These are phyloP conservation scores for Talaromyces sp. DNA, from an alignment of 2,329 filamentous ascomycete species.

Conservation along the genomic window DNA sequence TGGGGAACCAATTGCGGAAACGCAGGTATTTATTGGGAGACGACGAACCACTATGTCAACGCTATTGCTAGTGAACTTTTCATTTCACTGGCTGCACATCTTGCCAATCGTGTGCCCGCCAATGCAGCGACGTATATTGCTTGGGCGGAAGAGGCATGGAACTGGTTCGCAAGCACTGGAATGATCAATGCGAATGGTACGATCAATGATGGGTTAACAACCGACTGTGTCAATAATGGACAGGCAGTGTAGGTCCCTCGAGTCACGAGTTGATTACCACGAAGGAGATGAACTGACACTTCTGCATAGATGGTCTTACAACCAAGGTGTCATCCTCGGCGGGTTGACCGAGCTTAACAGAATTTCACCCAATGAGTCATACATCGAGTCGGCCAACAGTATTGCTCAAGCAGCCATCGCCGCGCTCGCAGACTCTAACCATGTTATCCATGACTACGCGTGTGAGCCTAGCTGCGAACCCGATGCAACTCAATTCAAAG, in stretches of 20 bases:
- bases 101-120: slow-evolving; percentile 49
- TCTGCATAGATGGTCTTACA: slow-evolving; percentile 50
- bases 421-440: slow-evolving; percentile 43
- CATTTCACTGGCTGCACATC: slow-evolving; percentile 52
- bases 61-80: slow-evolving; percentile 59
- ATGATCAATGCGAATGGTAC: slow-evolving; percentile 48
- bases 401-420: slow-evolving; percentile 56
- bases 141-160: slow-evolving; percentile 49
- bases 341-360: slow-evolving; percentile 54
- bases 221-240: slow-evolving; percentile 51
- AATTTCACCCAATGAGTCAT: slow-evolving; percentile 41
- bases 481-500: slow-evolving; percentile 66
- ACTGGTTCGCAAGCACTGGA: slow-evolving; percentile 50
- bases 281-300: neutral
- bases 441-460: slow-evolving; percentile 50
- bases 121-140: slow-evolving; percentile 40
- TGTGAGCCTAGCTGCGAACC: slow-evolving; percentile 54
- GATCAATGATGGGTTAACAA: slow-evolving; percentile 54
- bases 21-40: slow-evolving; percentile 50
- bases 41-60: slow-evolving; percentile 46
- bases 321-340: slow-evolving; percentile 60
- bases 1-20: slow-evolving; percentile 46
- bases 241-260: slow-evolving; percentile 28
- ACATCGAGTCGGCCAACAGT: slow-evolving; percentile 43
- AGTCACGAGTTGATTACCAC: neutral